Percentiles rank a stretch among this genome's conserved stretches.
Conservation (phyloP, 1,284 basidiomycete genomes). For the Papiliotrema nemorosa region DNA sequence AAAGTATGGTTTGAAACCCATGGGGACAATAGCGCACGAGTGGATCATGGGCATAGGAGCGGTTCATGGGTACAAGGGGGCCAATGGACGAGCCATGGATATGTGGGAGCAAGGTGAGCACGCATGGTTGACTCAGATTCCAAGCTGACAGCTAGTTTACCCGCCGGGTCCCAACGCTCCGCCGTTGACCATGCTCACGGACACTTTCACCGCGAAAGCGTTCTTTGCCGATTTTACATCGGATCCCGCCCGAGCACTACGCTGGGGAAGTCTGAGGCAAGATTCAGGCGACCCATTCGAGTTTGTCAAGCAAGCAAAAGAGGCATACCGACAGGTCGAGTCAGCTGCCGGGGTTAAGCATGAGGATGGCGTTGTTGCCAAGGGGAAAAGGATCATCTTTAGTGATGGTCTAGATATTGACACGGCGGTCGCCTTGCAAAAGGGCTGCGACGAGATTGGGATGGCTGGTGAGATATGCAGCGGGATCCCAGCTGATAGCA, state of each 20-base stretch:
- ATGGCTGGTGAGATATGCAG: slow-evolving; percentile 58
- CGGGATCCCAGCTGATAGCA: slow-evolving; percentile 19
- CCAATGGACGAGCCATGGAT: slow-evolving; percentile 68
- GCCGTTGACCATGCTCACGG: slow-evolving; percentile 75
- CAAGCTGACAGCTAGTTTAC: slow-evolving; percentile 54
- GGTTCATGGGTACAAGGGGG: slow-evolving; percentile 70
- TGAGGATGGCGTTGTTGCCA: slow-evolving; percentile 60
- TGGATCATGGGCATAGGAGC: slow-evolving; percentile 95
- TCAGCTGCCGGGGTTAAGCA: slow-evolving; percentile 37
- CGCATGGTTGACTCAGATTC: neutral
- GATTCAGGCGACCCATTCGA: slow-evolving; percentile 82
- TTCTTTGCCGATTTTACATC: slow-evolving; percentile 74
- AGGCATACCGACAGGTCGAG: slow-evolving; percentile 54
- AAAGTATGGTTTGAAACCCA: slow-evolving; percentile 63
- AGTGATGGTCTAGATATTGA: slow-evolving; percentile 75
- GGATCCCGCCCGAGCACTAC: slow-evolving; percentile 60
- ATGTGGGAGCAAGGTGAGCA: slow-evolving; percentile 67
- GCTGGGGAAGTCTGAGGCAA: slow-evolving; percentile 82
- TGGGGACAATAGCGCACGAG: slow-evolving; percentile 89
- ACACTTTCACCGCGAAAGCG: slow-evolving; percentile 80
- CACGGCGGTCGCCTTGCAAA: slow-evolving; percentile 65
- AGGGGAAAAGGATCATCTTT: slow-evolving; percentile 70
- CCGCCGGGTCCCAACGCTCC: slow-evolving; percentile 50
- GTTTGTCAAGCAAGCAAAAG: slow-evolving; percentile 69
- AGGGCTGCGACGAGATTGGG: slow-evolving; percentile 68